Percentiles rank a stretch among this genome's conserved stretches.
These are phyloP conservation scores for Yueomyces sp. DNA, from an alignment of 805 yeast species.

Conservation along the genomic window DNA sequence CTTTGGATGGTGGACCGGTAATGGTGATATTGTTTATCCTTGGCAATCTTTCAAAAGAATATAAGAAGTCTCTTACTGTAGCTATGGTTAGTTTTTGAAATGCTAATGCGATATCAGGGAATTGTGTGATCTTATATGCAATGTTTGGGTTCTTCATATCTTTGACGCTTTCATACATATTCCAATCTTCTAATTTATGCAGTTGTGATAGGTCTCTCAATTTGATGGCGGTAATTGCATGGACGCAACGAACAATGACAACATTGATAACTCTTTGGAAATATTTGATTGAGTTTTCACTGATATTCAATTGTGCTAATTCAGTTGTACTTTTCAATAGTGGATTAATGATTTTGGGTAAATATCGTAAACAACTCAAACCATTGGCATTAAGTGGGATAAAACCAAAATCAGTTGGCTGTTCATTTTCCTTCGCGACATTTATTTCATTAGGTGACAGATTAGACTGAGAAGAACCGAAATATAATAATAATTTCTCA, in stretches of 20 bases:
- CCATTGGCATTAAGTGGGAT: slow-evolving; percentile 56
- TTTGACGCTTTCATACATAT: slow-evolving; percentile 15
- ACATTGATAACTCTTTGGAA: slow-evolving; percentile 26
- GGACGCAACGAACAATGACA: slow-evolving; percentile 31
- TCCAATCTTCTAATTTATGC: slow-evolving; percentile 29
- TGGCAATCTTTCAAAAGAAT: slow-evolving; percentile 23
- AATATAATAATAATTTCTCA: slow-evolving; percentile 18
- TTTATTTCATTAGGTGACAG: slow-evolving; percentile 1
- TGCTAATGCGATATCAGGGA: slow-evolving; percentile 24
- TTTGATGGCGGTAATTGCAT: slow-evolving; percentile 38
- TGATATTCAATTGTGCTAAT: slow-evolving; percentile 31
- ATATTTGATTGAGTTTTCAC: slow-evolving; percentile 26
- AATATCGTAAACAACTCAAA: slow-evolving; percentile 40
- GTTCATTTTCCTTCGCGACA: slow-evolving; percentile 4
- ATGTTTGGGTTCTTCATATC: neutral
- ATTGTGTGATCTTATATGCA: slow-evolving; percentile 25
- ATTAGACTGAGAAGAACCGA: slow-evolving; percentile 23
- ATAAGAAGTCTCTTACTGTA: slow-evolving; percentile 22
- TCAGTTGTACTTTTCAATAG: slow-evolving; percentile 30
- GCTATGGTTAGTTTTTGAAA: slow-evolving; percentile 25
- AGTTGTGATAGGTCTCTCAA: slow-evolving; percentile 33
- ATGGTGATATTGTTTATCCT: slow-evolving; percentile 24
- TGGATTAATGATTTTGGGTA: slow-evolving; percentile 33
- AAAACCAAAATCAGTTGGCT: slow-evolving; percentile 32
- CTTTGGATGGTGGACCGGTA: slow-evolving; percentile 26